These are phyloP conservation scores for Apiotrichum domesticum DNA, from an alignment of 1,284 basidiomycete genomes.

Conservation along the genomic window DNA sequence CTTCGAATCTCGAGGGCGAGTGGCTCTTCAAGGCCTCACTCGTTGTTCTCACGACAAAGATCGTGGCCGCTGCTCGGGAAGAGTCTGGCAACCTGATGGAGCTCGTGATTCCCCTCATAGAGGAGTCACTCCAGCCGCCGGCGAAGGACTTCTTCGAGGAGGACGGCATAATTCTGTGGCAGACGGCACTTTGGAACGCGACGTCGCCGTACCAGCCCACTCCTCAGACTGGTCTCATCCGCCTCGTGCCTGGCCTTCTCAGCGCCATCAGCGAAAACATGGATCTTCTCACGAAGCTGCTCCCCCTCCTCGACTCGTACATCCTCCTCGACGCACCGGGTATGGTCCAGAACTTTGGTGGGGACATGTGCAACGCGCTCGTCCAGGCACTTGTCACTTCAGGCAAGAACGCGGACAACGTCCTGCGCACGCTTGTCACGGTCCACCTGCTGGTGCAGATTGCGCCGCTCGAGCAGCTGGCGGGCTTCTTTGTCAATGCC, in stretches of 20 bases:
- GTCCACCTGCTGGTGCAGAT: conserved; percentile 31
- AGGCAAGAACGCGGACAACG: conserved; percentile 24
- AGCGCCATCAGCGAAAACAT: conserved; percentile 61
- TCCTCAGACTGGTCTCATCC: conserved; percentile 52
- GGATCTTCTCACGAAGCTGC: conserved; percentile 65
- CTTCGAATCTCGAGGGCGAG: conserved; percentile 55
- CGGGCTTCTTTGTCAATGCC: conserved; percentile 31
- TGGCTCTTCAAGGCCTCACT: conserved; percentile 72
- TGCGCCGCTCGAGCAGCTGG: conserved; percentile 30
- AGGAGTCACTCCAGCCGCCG: conserved; percentile 62
- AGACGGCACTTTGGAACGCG: conserved; percentile 64
- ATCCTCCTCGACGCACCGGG: conserved; percentile 62
- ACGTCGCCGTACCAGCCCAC: conserved; percentile 52
- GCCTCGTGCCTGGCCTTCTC: conserved; percentile 63
- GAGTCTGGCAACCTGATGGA: conserved; percentile 43
- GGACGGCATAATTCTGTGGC: conserved; percentile 72
- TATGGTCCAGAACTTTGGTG: conserved; percentile 51
- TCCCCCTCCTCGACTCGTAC: conserved; percentile 71
- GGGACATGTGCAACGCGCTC: conserved; percentile 28
- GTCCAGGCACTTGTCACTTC: conserved; percentile 28
- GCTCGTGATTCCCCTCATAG: conserved; percentile 65
- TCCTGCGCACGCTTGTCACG: conserved; percentile 29
- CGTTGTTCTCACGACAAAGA: conserved; percentile 63
- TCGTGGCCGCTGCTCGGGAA: conserved; percentile 52
- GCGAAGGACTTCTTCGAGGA: conserved; percentile 67